A percentile compares a stretch with the other conserved stretches of the same genome.
Conservation (phyloP, 768 basidiomycete species). For the Tricholoma saponaceum region DNA sequence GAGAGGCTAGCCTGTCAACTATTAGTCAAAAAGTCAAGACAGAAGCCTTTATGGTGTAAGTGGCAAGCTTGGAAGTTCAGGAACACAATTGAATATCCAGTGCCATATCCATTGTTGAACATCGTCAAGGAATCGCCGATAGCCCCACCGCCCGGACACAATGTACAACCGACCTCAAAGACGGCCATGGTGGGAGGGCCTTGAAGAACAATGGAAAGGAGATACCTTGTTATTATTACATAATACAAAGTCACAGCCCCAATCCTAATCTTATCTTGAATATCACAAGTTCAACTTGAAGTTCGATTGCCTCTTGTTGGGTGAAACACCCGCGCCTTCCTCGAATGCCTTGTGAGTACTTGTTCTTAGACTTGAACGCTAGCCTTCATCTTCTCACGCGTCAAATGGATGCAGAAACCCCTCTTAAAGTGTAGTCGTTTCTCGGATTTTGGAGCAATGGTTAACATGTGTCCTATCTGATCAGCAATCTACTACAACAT, state of each 20-base stretch:
- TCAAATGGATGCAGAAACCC: background rate
- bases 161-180: no score
- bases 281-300: background rate
- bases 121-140: background rate
- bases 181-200: no score
- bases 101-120: background rate
- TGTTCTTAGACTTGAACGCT: background rate
- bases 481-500: background rate
- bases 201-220: background rate
- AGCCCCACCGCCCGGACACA: background rate
- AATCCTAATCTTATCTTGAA: background rate
- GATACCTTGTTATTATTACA: no score
- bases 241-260: background rate
- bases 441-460: background rate
- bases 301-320: background rate
- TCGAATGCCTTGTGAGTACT: background rate
- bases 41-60: background rate
- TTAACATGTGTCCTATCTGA: background rate
- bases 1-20: background rate
- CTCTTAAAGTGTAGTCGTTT: background rate
- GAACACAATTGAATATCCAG: no score
- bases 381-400: background rate
- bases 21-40: background rate
- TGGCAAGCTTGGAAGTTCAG: background rate
- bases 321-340: background rate